Conservation (phyloP, 768 basidiomycete genomes). For the Termitomyces sp. region DNA sequence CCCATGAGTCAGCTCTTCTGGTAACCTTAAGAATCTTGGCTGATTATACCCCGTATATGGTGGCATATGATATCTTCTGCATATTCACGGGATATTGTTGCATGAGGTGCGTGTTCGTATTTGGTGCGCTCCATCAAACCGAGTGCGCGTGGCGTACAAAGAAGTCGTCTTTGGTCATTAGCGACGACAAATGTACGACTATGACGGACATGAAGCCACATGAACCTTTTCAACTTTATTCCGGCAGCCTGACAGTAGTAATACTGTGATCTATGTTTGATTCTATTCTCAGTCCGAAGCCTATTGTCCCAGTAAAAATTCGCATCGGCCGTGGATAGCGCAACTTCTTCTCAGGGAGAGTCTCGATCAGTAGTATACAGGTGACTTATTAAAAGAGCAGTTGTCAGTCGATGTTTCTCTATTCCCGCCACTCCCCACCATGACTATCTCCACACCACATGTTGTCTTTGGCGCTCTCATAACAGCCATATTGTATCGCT, state of each 20-base stretch:
- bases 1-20: background rate
- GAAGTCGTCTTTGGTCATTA: slow-evolving; percentile 10
- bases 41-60: background rate
- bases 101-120: background rate
- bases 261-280: background rate
- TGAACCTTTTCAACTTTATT: background rate
- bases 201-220: background rate
- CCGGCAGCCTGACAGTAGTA: background rate
- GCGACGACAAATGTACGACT: slow-evolving; percentile 4
- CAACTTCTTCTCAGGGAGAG: background rate
- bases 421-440: background rate
- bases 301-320: background rate
- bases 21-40: background rate
- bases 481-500: slow-evolving; percentile 13
- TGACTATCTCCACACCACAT: slow-evolving; percentile 8
- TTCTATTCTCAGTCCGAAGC: background rate
- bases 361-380: background rate
- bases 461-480: slow-evolving; percentile 4
- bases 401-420: background rate
- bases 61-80: background rate
- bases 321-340: background rate
- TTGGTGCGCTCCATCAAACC: background rate
- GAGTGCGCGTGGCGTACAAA: background rate
- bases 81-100: background rate
- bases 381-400: background rate